Evolutionary conservation across 805 yeast genomes (phyloP), one percentile per base, ranked within the genome.

Genomic region (Starmera dryadoides): DNA sequence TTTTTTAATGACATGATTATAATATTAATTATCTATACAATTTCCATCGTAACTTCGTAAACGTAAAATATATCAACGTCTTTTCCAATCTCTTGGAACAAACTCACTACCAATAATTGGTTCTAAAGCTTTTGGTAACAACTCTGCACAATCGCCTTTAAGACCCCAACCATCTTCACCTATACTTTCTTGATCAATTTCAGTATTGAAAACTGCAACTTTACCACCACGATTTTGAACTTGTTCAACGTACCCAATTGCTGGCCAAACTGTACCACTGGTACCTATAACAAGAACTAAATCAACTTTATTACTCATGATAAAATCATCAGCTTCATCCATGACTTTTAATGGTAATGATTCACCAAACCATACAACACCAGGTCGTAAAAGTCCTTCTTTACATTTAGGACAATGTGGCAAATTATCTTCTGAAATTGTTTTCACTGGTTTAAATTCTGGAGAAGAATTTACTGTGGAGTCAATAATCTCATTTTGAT

Each of bases 281-380:
- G 95, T 86, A 2, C 96, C 96, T 7, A 88, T 75, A 14, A 88
- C 94, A 37, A 87, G 62, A 4, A 86, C 78, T 51, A 88, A 60
- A 51, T 87, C 96, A 18, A 85, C 80, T 29, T 63, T 63, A 5
- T 59, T 59, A 20, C 65, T 64, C 10, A 64, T 52, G 6, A 86
- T 68, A 49, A 84, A 87, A 33, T 73, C 76, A 60, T 87, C 96
- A 5, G 86, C 86, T 33, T 62, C 62, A 43, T 78, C 80, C 41
- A 88, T 72, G 11, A 69, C 71, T 35, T 62, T 62, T 39, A 85
- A 58, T 0, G 95, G 86, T 34, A 88, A 62, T 14, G 87, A 71
- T 59, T 88, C 97, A n/a, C 96, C 96, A 60, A 83, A 86, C 96
- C 96, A 88, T 6, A 87, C 89, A 3, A 88, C 94, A 0, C 93